Conservation (phyloP, 129 eudicot species). For the Solidago caesia region DNA sequence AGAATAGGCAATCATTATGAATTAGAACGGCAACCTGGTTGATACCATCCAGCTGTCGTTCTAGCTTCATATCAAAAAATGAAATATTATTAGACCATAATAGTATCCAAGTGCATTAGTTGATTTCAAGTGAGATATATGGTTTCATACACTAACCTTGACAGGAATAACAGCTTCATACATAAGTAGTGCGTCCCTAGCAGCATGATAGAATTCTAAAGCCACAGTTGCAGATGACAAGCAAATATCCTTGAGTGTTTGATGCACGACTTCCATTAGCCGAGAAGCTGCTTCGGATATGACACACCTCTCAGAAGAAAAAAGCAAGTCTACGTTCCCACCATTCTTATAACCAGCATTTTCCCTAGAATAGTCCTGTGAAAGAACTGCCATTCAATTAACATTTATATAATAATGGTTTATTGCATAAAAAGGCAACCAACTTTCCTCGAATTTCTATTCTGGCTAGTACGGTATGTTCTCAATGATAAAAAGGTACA, state of each 20-base stretch:
- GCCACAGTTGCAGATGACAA: slow-evolving; percentile 82
- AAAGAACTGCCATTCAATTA: slow-evolving; percentile 23
- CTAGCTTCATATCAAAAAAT: slow-evolving; percentile 66
- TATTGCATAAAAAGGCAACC: not conserved
- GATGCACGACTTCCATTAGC: slow-evolving; percentile 82
- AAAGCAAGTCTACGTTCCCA: slow-evolving; percentile 54
- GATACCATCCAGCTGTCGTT: slow-evolving; percentile 90
- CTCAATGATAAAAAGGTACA: too few species aligned
- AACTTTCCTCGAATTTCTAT: too few species aligned
- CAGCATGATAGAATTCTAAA: slow-evolving; percentile 84
- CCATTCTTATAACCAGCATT: slow-evolving; percentile 33
- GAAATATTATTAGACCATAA: slow-evolving; percentile 26
- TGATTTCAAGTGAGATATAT: slow-evolving; percentile 7
- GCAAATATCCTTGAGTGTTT: slow-evolving; percentile 90
- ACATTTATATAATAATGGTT: slow-evolving; percentile 8
- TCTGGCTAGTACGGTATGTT: too few species aligned
- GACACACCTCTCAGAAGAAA: slow-evolving; percentile 81
- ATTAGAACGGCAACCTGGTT: slow-evolving; percentile 95
- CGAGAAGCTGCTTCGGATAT: slow-evolving; percentile 78
- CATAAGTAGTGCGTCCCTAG: slow-evolving; percentile 80
- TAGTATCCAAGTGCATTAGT: not conserved
- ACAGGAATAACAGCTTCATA: slow-evolving; percentile 91
- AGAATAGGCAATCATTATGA: slow-evolving; percentile 91
- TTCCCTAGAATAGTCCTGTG: slow-evolving; percentile 52
- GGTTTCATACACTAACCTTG: slow-evolving; percentile 59